phyloP scores from a whole-genome alignment of 257 asterid species.

The Solanum pinnatisectum region DNA sequence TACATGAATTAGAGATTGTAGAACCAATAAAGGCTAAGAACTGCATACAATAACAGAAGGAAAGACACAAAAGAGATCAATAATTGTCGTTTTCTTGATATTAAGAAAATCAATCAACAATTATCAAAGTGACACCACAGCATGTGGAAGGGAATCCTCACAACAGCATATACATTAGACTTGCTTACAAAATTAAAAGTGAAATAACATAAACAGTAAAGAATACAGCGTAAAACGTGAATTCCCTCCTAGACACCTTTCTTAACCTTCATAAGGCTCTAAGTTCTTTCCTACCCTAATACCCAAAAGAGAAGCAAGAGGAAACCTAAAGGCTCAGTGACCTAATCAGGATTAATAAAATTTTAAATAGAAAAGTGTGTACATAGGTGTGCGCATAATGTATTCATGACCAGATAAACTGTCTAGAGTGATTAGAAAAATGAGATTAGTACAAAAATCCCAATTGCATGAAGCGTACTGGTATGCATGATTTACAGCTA shows the following conservation, averaged over 20 bases:
- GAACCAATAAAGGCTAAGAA: background rate
- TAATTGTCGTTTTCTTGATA: background rate
- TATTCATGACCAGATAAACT: background rate
- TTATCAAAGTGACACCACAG: background rate
- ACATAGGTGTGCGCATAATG: background rate
- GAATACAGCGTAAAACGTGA: background rate
- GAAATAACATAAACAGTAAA: background rate
- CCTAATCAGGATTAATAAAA: background rate
- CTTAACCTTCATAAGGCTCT: background rate
- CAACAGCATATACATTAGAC: no score
- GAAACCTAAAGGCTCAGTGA: background rate
- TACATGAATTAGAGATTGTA: background rate
- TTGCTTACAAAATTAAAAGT: background rate
- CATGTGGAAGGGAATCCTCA: no score
- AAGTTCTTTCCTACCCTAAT: background rate
- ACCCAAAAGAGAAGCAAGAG: background rate
- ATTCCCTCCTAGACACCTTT: background rate
- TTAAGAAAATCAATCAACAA: no score
- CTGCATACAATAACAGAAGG: background rate
- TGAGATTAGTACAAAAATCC: background rate
- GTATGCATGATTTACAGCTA: background rate
- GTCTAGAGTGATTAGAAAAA: background rate
- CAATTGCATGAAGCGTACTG: background rate
- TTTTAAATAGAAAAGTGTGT: background rate
- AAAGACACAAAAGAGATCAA: background rate